These are phyloP conservation scores for Trichophyton equinum DNA, from an alignment of 2,329 filamentous ascomycete species.

Conservation along the genomic window DNA sequence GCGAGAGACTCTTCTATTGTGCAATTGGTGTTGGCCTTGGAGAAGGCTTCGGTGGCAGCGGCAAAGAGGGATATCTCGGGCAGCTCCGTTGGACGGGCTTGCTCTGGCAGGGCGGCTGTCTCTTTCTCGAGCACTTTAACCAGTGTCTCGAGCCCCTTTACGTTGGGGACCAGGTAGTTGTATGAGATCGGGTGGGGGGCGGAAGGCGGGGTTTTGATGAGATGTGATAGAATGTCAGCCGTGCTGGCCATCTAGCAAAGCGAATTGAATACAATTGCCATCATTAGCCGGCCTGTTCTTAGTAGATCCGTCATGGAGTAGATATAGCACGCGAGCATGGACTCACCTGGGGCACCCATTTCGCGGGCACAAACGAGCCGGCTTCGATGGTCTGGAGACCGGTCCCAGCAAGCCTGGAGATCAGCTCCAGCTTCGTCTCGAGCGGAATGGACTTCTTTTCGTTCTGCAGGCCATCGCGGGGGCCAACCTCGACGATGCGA, in stretches of 20 bases:
- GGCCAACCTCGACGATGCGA: conserved; percentile 42
- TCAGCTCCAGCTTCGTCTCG: conserved; percentile 39
- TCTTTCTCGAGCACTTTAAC: conserved; percentile 40
- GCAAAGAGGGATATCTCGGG: conserved; percentile 52
- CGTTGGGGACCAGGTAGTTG: conserved; percentile 54
- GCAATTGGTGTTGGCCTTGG: conserved; percentile 54
- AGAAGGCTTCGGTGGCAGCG: conserved; percentile 53
- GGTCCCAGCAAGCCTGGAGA: conserved; percentile 35
- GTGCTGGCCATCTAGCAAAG: conserved; percentile 50
- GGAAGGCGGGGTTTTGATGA: conserved; percentile 39
- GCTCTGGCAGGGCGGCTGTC: conserved; percentile 18
- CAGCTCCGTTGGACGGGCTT: conserved; percentile 25
- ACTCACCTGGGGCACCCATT: conserved; percentile 43
- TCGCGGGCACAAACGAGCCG: conserved; percentile 42
- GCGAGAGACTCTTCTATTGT: conserved; percentile 49
- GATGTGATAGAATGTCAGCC: conserved; percentile 45
- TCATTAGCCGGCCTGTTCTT: not conserved
- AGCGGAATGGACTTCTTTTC: conserved; percentile 39
- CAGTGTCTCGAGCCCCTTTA: conserved; percentile 48
- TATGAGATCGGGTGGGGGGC: conserved; percentile 45
- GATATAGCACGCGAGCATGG: not conserved
- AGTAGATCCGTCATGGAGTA: not conserved
- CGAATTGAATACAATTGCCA: not conserved
- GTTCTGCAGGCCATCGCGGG: conserved; percentile 43
- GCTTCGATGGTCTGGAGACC: conserved; percentile 41